Conservation (phyloP, 805 yeast genomes). For the Scheffersomyces lignosus region DNA sequence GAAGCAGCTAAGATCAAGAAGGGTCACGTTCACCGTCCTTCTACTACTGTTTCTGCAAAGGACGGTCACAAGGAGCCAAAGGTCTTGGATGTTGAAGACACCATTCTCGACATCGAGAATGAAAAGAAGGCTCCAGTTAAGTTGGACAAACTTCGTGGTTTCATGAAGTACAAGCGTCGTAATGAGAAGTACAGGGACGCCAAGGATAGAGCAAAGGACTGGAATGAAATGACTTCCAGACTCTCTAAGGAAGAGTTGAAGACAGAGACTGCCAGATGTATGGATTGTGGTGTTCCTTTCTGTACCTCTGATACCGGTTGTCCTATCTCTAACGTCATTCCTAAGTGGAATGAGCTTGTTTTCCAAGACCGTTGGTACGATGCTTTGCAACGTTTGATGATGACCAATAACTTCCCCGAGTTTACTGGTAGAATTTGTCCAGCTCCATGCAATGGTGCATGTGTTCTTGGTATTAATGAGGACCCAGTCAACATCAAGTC, state of each 20-base stretch:
- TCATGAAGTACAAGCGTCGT: constrained; percentile 90
- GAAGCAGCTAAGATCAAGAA: constrained; percentile 65
- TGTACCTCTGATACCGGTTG: constrained; percentile 98
- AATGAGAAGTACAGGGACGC: constrained; percentile 83
- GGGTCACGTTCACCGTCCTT: constrained; percentile 43
- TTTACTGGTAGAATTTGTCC: constrained; percentile 98
- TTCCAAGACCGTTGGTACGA: constrained; percentile 94
- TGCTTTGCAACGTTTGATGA: constrained; percentile 85
- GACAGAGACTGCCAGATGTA: constrained; percentile 94
- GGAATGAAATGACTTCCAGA: constrained; percentile 86
- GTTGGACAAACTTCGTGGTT: constrained; percentile 83
- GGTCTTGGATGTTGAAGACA: constrained; percentile 86
- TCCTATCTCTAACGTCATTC: constrained; percentile 95
- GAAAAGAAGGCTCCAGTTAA: constrained; percentile 62
- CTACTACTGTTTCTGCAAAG: constrained; percentile 23
- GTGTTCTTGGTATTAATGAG: constrained; percentile 86
- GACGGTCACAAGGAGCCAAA: constrained; percentile 63
- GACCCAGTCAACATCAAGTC: constrained; percentile 97
- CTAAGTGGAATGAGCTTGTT: constrained; percentile 96
- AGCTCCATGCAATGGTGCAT: constrained; percentile 98
- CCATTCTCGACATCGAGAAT: constrained; percentile 66
- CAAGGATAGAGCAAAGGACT: constrained; percentile 75
- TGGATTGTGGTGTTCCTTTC: constrained; percentile 99
- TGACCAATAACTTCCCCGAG: constrained; percentile 98
- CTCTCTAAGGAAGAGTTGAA: constrained; percentile 83